Conservation (phyloP, 148 eudicot genomes). For the Persicaria tinctoria region DNA sequence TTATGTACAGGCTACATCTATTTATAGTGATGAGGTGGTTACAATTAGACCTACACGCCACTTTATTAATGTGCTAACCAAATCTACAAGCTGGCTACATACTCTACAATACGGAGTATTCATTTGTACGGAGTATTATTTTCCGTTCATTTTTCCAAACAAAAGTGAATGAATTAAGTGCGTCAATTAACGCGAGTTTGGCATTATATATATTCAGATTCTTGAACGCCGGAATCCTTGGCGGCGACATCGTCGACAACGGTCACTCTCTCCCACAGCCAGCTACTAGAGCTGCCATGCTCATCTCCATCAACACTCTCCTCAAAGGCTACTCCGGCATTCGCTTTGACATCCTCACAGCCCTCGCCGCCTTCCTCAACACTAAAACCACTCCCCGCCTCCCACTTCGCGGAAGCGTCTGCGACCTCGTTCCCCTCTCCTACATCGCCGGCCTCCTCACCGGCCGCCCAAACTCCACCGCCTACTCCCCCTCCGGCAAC, state of each 20-base stretch:
- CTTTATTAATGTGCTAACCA: no score
- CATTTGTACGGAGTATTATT: no score
- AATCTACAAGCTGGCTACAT: no score
- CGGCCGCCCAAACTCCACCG: slow-evolving; percentile 29
- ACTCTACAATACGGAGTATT: no score
- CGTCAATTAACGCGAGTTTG: no score
- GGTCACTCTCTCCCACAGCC: slow-evolving; percentile 21
- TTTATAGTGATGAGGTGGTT: no score
- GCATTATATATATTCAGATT: slow-evolving; percentile 12
- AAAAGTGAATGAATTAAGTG: no score
- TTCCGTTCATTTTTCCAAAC: no score
- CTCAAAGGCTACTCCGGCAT: slow-evolving; percentile 29
- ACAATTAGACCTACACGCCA: no score
- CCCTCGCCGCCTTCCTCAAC: slow-evolving; percentile 11
- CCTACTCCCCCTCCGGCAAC: slow-evolving; percentile 20
- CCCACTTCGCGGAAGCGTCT: slow-evolving; percentile 28
- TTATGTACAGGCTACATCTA: no score
- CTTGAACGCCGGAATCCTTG: slow-evolving; percentile 23
- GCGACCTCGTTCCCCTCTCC: slow-evolving; percentile 26
- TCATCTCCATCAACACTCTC: slow-evolving; percentile 13
- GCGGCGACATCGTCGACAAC: background rate
- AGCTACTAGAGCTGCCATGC: slow-evolving; percentile 28
- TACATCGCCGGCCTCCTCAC: slow-evolving; percentile 27
- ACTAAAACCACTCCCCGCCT: slow-evolving; percentile 21
- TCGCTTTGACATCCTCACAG: slow-evolving; percentile 23